These are phyloP conservation scores for Neltuma alba DNA, from an alignment of 306 rosid species.

Conservation along the genomic window DNA sequence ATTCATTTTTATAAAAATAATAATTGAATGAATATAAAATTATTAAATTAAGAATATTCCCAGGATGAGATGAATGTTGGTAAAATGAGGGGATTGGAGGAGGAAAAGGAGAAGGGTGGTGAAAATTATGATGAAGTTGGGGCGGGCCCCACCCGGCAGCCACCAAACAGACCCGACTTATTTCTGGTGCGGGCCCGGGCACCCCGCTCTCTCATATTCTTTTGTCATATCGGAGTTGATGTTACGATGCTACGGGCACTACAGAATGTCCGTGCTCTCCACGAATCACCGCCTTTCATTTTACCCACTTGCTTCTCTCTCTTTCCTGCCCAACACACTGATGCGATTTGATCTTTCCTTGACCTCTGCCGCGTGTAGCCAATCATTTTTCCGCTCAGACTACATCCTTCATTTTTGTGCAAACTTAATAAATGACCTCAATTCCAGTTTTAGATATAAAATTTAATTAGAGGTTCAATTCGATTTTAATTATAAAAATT, in stretches of 20 bases:
- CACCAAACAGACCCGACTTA: conserved; percentile 56
- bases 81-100: not conserved
- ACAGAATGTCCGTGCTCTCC: conserved; percentile 14
- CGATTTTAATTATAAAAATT: too few relatives aligned
- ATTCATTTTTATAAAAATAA: not conserved
- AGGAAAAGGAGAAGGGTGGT: conserved; percentile 25
- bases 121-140: conserved; percentile 46
- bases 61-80: not conserved
- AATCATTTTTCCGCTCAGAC: conserved; percentile 40
- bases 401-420: not conserved
- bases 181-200: conserved; percentile 47
- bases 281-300: conserved; percentile 24
- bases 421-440: not conserved
- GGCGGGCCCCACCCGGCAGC: conserved; percentile 65
- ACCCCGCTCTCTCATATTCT: conserved; percentile 25
- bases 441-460: too few relatives aligned
- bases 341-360: not conserved
- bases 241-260: conserved; percentile 34
- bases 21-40: not conserved
- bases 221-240: conserved; percentile 34
- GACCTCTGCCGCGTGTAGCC: conserved; percentile 30
- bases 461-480: too few relatives aligned
- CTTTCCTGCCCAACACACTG: not conserved
- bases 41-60: too few relatives aligned
- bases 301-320: not conserved